Evolutionary conservation across 176 grass and related monocot genomes (phyloP), one percentile per base, ranked within the genome.

Genomic region (Otatea glauca): DNA sequence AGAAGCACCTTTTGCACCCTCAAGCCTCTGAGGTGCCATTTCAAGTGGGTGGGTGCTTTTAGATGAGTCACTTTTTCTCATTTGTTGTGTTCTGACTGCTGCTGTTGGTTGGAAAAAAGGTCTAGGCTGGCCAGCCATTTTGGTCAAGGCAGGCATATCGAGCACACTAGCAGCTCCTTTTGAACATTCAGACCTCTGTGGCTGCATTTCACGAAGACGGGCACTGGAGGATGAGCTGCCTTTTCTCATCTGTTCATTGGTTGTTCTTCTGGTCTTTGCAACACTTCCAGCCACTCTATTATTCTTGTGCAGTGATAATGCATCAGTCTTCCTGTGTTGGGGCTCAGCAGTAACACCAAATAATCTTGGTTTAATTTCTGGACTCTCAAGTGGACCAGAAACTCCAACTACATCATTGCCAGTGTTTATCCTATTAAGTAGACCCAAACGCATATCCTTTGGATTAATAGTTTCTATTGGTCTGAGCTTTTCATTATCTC

Each of bases 91-190:
- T 77, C 54, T 69, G 38, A 32, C 15, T 72, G 74, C 70, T 60
- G 83, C 81, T 81, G 72, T 42, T 84, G 83, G 90, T 81, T 94
- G 94, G 66, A 86, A 85, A 73, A 91, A 90, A 16, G 70, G 63
- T 74, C 72, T 88, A 35, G 86, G 63, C 68, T 88, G 88, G 29
- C 75, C 58, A 85, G 49, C 24, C 50, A 78, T 88, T 79, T 81
- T 90, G 55, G 74, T 88, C 48, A 79, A 68, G n/a, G 74, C 18
- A 86, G 76, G 72, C 38, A 51, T 75, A 67, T 78, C 84, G 83
- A 58, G 60, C 27, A 54, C 47, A 76, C 45, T 74, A 76, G 67
- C 86, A 81, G 41, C 37, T 88, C 69, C 85, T 90, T 82, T 79
- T 20, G 67, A 79, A 78, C 55, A 72, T 21, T 90, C 76, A 42